Conservation (phyloP, 2,329 filamentous ascomycete genomes). For the Colletotrichum spaethianum region DNA sequence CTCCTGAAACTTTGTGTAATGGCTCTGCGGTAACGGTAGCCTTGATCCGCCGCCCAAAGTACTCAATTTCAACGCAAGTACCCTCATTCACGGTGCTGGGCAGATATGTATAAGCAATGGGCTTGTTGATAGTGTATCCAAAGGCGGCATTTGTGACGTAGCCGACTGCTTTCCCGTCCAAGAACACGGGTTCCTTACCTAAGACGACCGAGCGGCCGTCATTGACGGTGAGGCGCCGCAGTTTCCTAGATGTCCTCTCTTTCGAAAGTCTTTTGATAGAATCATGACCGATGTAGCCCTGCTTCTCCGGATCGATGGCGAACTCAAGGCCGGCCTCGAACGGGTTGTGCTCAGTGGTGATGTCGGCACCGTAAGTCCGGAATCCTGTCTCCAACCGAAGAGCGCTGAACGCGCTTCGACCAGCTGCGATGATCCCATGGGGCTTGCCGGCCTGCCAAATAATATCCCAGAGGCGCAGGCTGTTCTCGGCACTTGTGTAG, state of each 20-base stretch:
- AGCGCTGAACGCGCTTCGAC: constrained; percentile 70
- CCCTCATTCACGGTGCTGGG: constrained; percentile 63
- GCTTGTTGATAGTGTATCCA: constrained; percentile 71
- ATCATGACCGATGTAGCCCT: constrained; percentile 64
- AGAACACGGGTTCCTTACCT: constrained; percentile 74
- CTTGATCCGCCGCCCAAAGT: constrained; percentile 68
- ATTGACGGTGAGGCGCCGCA: constrained; percentile 68
- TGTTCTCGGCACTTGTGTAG: constrained; percentile 71
- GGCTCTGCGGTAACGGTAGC: constrained; percentile 69
- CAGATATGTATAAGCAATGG: constrained; percentile 72
- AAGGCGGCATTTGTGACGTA: constrained; percentile 75
- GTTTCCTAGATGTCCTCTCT: constrained; percentile 48
- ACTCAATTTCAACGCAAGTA: constrained; percentile 70
- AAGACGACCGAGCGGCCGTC: constrained; percentile 70
- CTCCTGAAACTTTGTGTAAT: constrained; percentile 51
- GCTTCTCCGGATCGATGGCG: constrained; percentile 63
- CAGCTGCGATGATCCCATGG: constrained; percentile 71
- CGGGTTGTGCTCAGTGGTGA: constrained; percentile 73
- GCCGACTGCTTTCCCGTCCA: constrained; percentile 61
- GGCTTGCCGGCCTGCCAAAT: constrained; percentile 68
- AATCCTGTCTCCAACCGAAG: constrained; percentile 73
- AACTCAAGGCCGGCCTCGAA: constrained; percentile 70
- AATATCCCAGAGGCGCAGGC: constrained; percentile 70
- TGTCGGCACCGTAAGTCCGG: constrained; percentile 69
- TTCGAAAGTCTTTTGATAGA: constrained; percentile 61